These are phyloP conservation scores for Fusarium torulosum DNA, from an alignment of 2,329 filamentous ascomycete species.

Conservation along the genomic window DNA sequence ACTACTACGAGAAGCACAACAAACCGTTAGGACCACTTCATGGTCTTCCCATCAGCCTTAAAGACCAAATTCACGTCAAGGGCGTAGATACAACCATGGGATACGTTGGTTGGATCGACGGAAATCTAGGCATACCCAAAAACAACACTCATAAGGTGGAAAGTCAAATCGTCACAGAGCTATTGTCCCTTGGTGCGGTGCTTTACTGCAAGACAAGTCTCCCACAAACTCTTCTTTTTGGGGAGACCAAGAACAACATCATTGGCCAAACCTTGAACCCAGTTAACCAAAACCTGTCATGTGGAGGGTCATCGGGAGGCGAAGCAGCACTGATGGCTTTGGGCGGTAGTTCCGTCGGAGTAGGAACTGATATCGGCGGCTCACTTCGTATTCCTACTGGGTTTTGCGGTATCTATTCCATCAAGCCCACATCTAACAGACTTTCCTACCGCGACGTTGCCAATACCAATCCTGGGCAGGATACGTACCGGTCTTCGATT, in stretches of 20 bases:
- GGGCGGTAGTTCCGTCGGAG: constrained; percentile 50
- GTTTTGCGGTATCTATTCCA: constrained; percentile 41
- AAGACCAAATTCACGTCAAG: constrained; percentile 72
- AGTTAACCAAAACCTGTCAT: constrained; percentile 49
- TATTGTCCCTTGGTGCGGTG: constrained; percentile 42
- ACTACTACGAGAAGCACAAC: constrained; percentile 17
- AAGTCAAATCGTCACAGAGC: constrained; percentile 40
- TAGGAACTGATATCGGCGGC: constrained; percentile 55
- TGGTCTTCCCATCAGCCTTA: constrained; percentile 51
- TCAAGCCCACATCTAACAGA: constrained; percentile 39
- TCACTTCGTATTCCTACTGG: constrained; percentile 52
- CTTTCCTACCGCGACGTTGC: constrained; percentile 39
- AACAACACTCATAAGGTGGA: constrained; percentile 13
- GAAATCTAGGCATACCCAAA: constrained; percentile 20
- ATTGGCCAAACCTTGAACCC: constrained; percentile 53
- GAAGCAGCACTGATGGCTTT: constrained; percentile 53
- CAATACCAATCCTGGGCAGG: constrained; percentile 64
- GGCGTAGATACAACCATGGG: constrained; percentile 62
- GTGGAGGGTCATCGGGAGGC: constrained; percentile 55
- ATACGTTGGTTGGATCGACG: constrained; percentile 49
- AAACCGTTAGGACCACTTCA: constrained; percentile 38
- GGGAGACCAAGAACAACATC: constrained; percentile 53
- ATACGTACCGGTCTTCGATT: constrained; percentile 70
- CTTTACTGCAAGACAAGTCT: constrained; percentile 46
- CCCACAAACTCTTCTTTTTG: constrained; percentile 40